Conservation (phyloP, 371 early-diverging fungal species). For the Nematocida minor region DNA sequence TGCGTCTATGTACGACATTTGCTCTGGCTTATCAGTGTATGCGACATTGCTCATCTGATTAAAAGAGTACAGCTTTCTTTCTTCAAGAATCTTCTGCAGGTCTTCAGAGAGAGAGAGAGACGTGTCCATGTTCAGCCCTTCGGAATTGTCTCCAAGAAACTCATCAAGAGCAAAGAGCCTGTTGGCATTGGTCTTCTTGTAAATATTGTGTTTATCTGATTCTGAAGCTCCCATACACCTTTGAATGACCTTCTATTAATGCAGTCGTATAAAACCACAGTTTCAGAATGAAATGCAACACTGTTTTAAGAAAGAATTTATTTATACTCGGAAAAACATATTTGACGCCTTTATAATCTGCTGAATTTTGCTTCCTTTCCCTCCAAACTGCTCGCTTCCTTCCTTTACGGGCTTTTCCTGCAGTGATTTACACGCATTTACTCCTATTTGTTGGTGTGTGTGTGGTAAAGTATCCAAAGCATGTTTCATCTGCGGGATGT, state of each 20-base stretch:
- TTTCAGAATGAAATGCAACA: conserved; percentile 30
- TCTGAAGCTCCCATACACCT: conserved; percentile 26
- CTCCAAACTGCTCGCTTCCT: neutral
- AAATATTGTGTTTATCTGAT: conserved; percentile 4
- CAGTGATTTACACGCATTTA: conserved; percentile 3
- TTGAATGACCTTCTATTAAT: conserved; percentile 28
- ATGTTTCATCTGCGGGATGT: conserved; percentile 44
- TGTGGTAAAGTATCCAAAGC: neutral
- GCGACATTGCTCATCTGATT: neutral
- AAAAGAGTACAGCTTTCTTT: conserved; percentile 32
- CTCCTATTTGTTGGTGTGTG: neutral
- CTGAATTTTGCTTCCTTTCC: neutral
- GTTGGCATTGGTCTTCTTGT: conserved; percentile 8
- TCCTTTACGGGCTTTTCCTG: neutral
- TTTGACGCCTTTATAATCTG: conserved; percentile 25
- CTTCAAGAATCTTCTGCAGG: conserved; percentile 30
- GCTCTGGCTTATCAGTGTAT: neutral
- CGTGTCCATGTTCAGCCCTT: neutral
- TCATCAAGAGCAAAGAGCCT: conserved; percentile 29
- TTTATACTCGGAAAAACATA: conserved; percentile 50
- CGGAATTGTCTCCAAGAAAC: conserved; percentile 23
- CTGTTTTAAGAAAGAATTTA: neutral
- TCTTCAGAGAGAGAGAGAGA: conserved; percentile 18
- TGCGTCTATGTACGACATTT: conserved; percentile 6
- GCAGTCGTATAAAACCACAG: conserved; percentile 34